phyloP scores from a whole-genome alignment of 352 stramenopile species.

The Peronospora farinosa region DNA sequence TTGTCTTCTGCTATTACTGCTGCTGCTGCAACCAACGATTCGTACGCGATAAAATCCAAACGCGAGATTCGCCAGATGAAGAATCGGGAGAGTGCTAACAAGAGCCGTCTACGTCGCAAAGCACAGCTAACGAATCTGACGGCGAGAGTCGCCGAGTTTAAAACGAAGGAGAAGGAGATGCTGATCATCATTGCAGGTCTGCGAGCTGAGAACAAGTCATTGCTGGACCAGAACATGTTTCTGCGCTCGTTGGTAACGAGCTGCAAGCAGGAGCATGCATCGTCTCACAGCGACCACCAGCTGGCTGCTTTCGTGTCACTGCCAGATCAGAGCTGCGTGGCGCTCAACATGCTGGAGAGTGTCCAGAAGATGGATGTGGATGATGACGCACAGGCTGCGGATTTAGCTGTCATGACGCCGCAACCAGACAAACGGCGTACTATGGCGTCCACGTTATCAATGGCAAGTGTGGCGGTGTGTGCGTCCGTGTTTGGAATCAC shows the following conservation, averaged over 20 bases:
- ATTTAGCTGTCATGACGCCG: conserved; percentile 13
- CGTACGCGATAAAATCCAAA: conserved; percentile 62
- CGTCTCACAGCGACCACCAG: conserved; percentile 11
- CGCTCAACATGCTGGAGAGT: conserved; percentile 26
- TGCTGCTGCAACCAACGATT: conserved; percentile 12
- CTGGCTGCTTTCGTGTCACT: conserved; percentile 22
- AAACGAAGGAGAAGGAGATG: conserved; percentile 62
- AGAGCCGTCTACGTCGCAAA: conserved; percentile 66
- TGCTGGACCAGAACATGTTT: conserved; percentile 72
- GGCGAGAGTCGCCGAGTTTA: conserved; percentile 53
- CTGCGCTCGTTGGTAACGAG: conserved; percentile 64
- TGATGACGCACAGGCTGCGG: conserved; percentile 11
- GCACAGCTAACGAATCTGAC: conserved; percentile 56
- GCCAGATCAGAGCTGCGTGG: conserved; percentile 19
- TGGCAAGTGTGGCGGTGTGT: conserved; percentile 57
- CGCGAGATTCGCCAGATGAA: conserved; percentile 83
- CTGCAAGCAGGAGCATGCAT: conserved; percentile 29
- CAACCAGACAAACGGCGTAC: conserved; percentile 36
- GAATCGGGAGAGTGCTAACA: conserved; percentile 82
- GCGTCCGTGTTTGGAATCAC: conserved; percentile 77
- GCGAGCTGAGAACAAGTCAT: conserved; percentile 72
- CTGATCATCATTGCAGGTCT: conserved; percentile 62
- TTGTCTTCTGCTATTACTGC: conserved; percentile 5
- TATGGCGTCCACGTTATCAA: conserved; percentile 40
- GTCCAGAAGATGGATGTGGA: conserved; percentile 25